A percentile compares a stretch with the other conserved stretches of the same genome.
These are phyloP conservation scores for Macrophomina phaseolina DNA, from an alignment of 2,329 filamentous ascomycete species.

Conservation along the genomic window DNA sequence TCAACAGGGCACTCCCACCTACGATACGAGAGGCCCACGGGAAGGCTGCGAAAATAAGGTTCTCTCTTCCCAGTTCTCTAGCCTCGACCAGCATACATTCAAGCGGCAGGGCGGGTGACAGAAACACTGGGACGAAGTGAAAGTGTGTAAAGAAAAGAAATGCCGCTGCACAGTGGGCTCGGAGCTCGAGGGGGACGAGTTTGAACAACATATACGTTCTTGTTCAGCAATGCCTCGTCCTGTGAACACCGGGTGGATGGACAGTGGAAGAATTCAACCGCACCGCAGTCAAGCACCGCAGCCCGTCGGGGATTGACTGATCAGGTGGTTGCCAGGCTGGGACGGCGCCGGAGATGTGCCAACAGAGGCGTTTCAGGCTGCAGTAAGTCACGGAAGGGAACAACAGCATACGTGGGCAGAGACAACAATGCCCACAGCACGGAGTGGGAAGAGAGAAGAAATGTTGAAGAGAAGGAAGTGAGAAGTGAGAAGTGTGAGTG, in stretches of 20 bases:
- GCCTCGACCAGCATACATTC: neutral
- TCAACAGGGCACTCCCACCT: neutral
- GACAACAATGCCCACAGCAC: neutral
- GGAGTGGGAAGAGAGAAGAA: neutral
- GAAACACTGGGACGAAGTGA: neutral
- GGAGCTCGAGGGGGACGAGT: too few species aligned
- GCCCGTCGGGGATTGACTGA: too few species aligned
- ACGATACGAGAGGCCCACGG: neutral
- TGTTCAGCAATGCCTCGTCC: too few species aligned
- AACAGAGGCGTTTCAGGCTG: too few species aligned
- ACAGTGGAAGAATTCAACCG: too few species aligned
- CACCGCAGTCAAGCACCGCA: too few species aligned
- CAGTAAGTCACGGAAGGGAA: too few species aligned
- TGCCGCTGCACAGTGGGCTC: neutral
- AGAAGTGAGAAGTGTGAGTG: neutral
- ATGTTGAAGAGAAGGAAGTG: neutral
- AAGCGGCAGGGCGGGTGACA: neutral
- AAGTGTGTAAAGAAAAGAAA: neutral
- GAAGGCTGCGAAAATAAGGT: neutral
- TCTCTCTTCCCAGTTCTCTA: neutral
- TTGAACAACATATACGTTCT: too few species aligned
- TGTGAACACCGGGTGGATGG: too few species aligned
- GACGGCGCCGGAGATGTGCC: too few species aligned
- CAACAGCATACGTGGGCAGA: neutral
- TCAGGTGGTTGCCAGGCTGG: too few species aligned